Percentiles rank a stretch among this genome's conserved stretches.
phyloP scores from a whole-genome alignment of 495 filamentous ascomycete genomes.

The Lasiosphaeria miniovina region DNA sequence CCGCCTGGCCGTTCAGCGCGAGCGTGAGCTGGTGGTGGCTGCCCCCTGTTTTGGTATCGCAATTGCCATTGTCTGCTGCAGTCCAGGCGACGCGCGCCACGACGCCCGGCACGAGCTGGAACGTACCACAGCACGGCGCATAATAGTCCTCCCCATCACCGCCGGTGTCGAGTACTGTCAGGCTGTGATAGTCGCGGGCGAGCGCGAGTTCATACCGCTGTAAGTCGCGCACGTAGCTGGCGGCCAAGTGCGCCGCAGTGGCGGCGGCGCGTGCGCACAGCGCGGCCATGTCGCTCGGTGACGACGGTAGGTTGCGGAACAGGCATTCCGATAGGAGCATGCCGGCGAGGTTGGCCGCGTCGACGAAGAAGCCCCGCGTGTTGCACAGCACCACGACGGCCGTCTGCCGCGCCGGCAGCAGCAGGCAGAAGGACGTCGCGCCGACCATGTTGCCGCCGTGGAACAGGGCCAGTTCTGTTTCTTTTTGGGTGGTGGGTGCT shows the following conservation, averaged over 20 bases:
- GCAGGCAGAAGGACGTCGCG: conserved; percentile 19
- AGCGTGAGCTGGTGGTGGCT: neutral
- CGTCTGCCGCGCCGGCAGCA: conserved; percentile 7
- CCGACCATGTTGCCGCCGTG: conserved; percentile 29
- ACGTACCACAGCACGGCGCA: neutral
- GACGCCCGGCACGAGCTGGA: neutral
- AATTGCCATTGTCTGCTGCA: no score
- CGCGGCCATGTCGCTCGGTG: no score
- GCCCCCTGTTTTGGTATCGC: neutral
- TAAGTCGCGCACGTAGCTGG: conserved; percentile 6
- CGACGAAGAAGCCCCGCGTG: conserved; percentile 17
- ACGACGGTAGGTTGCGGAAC: no score
- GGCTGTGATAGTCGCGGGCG: neutral
- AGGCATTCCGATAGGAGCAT: conserved; percentile 16
- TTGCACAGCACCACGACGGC: conserved; percentile 24
- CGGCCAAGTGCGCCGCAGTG: neutral
- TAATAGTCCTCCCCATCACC: neutral
- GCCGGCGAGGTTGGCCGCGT: conserved; percentile 19
- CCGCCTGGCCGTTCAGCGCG: neutral
- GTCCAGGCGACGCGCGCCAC: neutral
- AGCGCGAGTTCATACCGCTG: neutral
- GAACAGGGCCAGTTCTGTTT: conserved; percentile 15
- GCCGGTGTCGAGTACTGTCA: no score
- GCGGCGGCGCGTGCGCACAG: neutral
- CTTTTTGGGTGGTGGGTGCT: neutral